phyloP scores from a whole-genome alignment of 2,329 filamentous ascomycete species.

The Scolecobasidium constrictum region DNA sequence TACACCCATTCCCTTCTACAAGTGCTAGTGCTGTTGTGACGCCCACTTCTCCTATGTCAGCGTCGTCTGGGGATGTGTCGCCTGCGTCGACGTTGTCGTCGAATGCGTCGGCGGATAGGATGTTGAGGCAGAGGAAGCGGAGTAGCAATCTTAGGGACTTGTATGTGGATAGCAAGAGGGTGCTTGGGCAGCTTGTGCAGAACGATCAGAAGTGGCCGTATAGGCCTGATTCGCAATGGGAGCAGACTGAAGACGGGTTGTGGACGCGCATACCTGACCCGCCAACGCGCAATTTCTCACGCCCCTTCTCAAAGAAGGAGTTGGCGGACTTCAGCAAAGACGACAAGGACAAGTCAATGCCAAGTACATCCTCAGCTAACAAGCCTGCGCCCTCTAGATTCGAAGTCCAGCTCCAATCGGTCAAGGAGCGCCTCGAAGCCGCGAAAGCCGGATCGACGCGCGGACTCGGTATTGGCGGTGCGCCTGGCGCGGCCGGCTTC shows the following conservation, averaged over 20 bases:
- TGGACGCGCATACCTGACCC: neutral
- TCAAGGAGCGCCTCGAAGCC: conserved; percentile 94
- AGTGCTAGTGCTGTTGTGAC: neutral
- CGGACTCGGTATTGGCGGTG: conserved; percentile 49
- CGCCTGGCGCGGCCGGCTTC: conserved; percentile 58
- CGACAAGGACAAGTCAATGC: neutral
- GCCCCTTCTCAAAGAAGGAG: conserved; percentile 64
- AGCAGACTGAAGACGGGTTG: neutral
- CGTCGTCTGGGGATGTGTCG: no score
- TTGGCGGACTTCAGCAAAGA: conserved; percentile 49
- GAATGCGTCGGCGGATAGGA: neutral
- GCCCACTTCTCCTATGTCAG: conserved; percentile 6
- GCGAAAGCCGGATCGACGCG: conserved; percentile 87
- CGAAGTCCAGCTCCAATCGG: conserved; percentile 89
- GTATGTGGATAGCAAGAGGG: neutral
- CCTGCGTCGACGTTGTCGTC: conserved; percentile 1
- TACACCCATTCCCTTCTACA: conserved; percentile 17
- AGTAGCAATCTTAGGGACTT: neutral
- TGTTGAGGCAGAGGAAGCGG: neutral
- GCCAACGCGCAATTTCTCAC: neutral
- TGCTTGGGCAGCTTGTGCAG: neutral
- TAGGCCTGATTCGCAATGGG: neutral
- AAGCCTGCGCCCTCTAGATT: conserved; percentile 54
- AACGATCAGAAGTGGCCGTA: neutral
- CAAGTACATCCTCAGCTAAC: neutral